These are phyloP conservation scores for Pisolithus orientalis DNA, from an alignment of 768 basidiomycete species.

Conservation along the genomic window DNA sequence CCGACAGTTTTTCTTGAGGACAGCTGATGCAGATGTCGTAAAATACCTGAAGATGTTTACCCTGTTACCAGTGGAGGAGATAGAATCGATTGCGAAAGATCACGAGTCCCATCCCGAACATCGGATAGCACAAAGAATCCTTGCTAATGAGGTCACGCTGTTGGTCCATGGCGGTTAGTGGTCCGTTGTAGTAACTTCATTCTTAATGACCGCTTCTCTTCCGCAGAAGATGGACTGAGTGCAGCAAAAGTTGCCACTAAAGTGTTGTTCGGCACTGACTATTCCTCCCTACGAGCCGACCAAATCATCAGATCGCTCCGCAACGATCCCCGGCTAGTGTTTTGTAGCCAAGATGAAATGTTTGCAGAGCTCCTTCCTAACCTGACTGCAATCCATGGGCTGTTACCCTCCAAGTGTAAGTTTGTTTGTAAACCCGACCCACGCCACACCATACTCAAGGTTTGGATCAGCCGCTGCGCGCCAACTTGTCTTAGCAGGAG, in stretches of 20 bases:
- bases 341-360: slow-evolving; percentile 46
- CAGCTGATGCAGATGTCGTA: slow-evolving; percentile 73
- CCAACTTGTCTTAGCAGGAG: slow-evolving; percentile 54
- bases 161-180: slow-evolving; percentile 52
- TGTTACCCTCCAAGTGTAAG: slow-evolving; percentile 62
- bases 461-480: slow-evolving; percentile 53
- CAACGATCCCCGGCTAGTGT: slow-evolving; percentile 59
- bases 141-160: slow-evolving; percentile 55
- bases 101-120: slow-evolving; percentile 42
- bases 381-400: slow-evolving; percentile 51
- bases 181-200: slow-evolving; percentile 27
- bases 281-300: slow-evolving; percentile 41
- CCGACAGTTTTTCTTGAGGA: slow-evolving; percentile 80
- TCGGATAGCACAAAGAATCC: slow-evolving; percentile 42
- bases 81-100: slow-evolving; percentile 46
- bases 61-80: slow-evolving; percentile 53
- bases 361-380: slow-evolving; percentile 49
- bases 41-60: slow-evolving; percentile 81
- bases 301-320: slow-evolving; percentile 57
- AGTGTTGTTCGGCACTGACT: slow-evolving; percentile 37
- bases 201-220: not conserved
- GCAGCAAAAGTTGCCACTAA: slow-evolving; percentile 30
- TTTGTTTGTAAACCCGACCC: slow-evolving; percentile 4
- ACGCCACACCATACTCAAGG: slow-evolving; percentile 3
- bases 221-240: slow-evolving; percentile 1